phyloP scores from a whole-genome alignment of 805 yeast species.

The Yarrowia sp. region DNA sequence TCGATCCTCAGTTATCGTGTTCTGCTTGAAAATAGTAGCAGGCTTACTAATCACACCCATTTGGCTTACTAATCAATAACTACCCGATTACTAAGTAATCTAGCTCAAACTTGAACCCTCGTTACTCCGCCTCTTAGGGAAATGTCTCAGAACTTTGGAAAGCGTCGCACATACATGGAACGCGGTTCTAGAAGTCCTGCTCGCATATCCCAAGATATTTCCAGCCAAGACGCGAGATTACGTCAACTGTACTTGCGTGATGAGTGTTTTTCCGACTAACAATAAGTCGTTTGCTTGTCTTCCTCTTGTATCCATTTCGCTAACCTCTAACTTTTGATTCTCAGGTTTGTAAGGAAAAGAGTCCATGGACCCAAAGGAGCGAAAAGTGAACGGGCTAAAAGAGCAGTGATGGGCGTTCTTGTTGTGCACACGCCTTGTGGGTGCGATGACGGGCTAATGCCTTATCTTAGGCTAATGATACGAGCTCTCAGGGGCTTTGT shows the following conservation, averaged over 20 bases:
- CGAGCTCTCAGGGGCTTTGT: background rate
- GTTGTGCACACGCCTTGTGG: background rate
- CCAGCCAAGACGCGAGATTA: background rate
- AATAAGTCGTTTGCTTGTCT: too few relatives aligned
- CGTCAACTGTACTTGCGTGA: background rate
- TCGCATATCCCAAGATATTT: background rate
- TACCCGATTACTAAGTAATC: too few relatives aligned
- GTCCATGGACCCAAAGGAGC: background rate
- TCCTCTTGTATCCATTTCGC: too few relatives aligned
- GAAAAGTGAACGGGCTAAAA: slow-evolving; percentile 1
- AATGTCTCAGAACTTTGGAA: background rate
- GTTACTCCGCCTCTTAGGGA: slow-evolving; percentile 1
- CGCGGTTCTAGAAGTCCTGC: background rate
- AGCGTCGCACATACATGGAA: background rate
- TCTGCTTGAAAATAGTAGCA: too few relatives aligned
- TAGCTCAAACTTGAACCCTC: too few relatives aligned
- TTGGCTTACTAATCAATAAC: too few relatives aligned
- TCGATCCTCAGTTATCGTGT: too few relatives aligned
- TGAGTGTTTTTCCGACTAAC: too few relatives aligned
- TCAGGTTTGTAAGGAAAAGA: slow-evolving; percentile 14
- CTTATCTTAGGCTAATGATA: background rate
- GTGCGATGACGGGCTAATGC: background rate
- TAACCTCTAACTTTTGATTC: slow-evolving; percentile 5
- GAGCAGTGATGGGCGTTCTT: background rate
- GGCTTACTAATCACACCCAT: too few relatives aligned